Base-by-base conservation (phyloP, 805 yeast genomes). In the Wickerhamiella cacticola region DNA sequence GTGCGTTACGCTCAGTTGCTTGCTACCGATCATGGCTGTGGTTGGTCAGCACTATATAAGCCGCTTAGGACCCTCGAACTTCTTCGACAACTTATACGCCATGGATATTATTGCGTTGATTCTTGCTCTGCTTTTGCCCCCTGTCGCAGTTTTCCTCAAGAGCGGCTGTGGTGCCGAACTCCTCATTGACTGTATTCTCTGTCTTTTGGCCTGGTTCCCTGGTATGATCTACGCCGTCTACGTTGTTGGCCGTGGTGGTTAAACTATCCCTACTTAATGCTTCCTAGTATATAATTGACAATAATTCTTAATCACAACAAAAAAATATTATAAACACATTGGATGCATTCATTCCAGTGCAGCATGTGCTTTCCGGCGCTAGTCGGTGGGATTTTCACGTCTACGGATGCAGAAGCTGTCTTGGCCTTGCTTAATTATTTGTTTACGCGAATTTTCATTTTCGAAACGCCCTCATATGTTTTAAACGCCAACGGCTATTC, bases 121-220 rank as follows among this genome's bases (percentile, higher is more conserved):
- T 33, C 40, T 55, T 53, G 79, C 79, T 23, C 57, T 75, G 55
- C 59, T 76, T 52, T 64, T 76, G 53, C 82, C 82, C 36, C 81
- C 81, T 47, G 65, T 78, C 54, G 82, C 80, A 49, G 82, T 77
- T 3, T 75, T 74, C 66, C 61, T 75, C 48, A 80, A 76, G 63
- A 64, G 70, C 53, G 82, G 82, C 33, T 75, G 79, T 61, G 63
- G 69, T 28, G 58, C 68, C 13, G 66, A 68, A 50, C 54, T 69
- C 34, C 63, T 77, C 34, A 58, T 83, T 58, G 81, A 82, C 65
- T 64, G 81, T 42, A 57, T 83, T 38, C 71, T 84, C 58, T 79
- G 88, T 19, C 62, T 78, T 53, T 70, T 84, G 50, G 92, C 88
- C 35, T 82, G 78, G 65, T 65, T 83, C 53, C 94, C 94, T 2